These are phyloP conservation scores for Vinca major DNA, from an alignment of 305 asterid species.

Conservation along the genomic window DNA sequence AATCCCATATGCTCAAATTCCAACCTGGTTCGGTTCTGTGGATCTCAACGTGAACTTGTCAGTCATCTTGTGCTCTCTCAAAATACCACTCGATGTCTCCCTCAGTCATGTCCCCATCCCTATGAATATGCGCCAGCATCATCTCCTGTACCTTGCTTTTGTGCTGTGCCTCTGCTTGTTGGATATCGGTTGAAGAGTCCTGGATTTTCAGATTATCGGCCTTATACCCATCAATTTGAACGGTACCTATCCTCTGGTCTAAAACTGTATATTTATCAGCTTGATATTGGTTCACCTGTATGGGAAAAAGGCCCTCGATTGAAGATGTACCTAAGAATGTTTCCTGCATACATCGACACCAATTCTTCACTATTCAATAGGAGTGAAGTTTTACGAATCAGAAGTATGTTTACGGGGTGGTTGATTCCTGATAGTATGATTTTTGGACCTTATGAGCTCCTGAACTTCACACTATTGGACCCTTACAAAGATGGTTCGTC, in stretches of 20 bases:
- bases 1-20: conserved; percentile 55
- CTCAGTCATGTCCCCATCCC: conserved; percentile 51
- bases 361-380: conserved; percentile 32
- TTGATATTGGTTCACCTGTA: conserved; percentile 38
- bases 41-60: conserved; percentile 39
- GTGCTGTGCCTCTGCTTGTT: conserved; percentile 71
- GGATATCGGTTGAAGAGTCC: conserved; percentile 95
- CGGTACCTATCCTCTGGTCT: conserved; percentile 58
- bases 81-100: conserved; percentile 30
- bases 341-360: conserved; percentile 32
- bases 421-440: conserved; percentile 50
- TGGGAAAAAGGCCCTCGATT: conserved; percentile 89
- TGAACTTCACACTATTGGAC: conserved; percentile 69
- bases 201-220: conserved; percentile 61
- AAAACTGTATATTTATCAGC: conserved; percentile 48
- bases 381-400: conserved; percentile 61
- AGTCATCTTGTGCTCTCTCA: conserved; percentile 21
- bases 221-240: conserved; percentile 48
- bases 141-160: conserved; percentile 50
- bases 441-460: conserved; percentile 92
- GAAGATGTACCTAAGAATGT: conserved; percentile 64
- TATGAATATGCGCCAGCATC: conserved; percentile 48
- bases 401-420: conserved; percentile 70
- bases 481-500: conserved; percentile 53
- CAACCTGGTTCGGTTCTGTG: conserved; percentile 35